Percentiles rank a stretch among this genome's conserved stretches.
Conservation (phyloP, 108 stramenopile genomes). For the Cyclotella choctawhatcheeana region DNA sequence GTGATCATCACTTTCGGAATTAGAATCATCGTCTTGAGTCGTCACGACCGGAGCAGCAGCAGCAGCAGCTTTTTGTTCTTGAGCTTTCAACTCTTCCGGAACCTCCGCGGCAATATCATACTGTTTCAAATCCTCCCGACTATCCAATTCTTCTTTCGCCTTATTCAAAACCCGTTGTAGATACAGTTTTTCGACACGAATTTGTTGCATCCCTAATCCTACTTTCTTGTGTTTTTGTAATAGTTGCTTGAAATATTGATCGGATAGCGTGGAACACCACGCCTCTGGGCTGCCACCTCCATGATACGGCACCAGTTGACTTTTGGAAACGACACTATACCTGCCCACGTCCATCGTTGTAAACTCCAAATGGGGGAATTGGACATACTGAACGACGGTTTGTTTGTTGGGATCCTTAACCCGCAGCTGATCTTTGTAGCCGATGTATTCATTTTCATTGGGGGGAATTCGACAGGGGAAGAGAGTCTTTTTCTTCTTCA, state of each 20-base stretch:
- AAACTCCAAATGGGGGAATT: conserved; percentile 1
- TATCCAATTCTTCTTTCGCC: background rate
- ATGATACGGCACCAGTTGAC: conserved; percentile 8
- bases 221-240: background rate
- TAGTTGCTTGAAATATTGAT: background rate
- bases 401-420: background rate
- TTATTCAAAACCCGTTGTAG: background rate
- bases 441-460: conserved; percentile 8
- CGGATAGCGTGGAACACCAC: background rate
- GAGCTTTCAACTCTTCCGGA: background rate
- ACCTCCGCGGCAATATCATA: background rate
- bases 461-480: conserved; percentile 2
- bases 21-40: background rate
- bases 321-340: background rate
- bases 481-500: background rate
- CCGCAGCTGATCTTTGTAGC: background rate
- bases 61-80: background rate
- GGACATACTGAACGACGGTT: conserved; percentile 2
- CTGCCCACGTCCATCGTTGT: background rate
- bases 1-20: background rate
- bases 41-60: background rate
- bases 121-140: background rate
- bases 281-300: background rate
- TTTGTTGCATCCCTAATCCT: background rate
- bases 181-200: background rate